Evolutionary conservation across 148 eudicot genomes (phyloP), one percentile per base, ranked within the genome.

Genomic region (Limonium bicolor): DNA sequence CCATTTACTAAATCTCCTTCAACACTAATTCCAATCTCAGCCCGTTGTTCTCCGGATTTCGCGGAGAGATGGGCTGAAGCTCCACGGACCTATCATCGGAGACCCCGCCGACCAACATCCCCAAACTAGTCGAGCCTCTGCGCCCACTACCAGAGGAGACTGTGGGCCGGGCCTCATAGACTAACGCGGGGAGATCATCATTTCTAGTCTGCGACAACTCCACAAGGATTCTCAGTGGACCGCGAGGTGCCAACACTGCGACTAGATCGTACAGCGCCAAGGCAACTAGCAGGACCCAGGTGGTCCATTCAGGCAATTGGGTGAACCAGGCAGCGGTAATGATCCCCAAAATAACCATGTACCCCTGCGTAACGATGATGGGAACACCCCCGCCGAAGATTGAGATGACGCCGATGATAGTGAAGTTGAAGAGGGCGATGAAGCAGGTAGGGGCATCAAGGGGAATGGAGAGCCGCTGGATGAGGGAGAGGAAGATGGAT

Each of bases 241-340:
- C 99, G 43, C 95, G 93, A 0, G 99, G 99, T 1, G 85, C 93
- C 55, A 90, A 59, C 25, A 90, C 99, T 0, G 99, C 95, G 2
- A 70, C 95, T 38, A 90, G 51, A 69, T 85, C 95, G 49, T 90
- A 90, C 17, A 90, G 9, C 2, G 93, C 85, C 53, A 90, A 56
- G 2, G 95, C 87, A 10, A 85, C 69, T 18, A 90, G 46, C 58
- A 90, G 60, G 19, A 53, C 53, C 99, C 99, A 90, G n/a, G 99
- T 90, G 2, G 93, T 90, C 99, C 99, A 90, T 15, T 90, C 99
- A 2, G 99, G 99, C 73, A 90, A 59, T 32, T 71, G 73, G 2
- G 99, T 75, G 36, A 85, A 90, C 95, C 93, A 90, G 23, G 70
- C 82, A 1, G 94, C 95, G 29, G 78, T 78, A 36, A 90, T 73